A percentile compares a stretch with the other conserved stretches of the same genome.
These are phyloP conservation scores for Globisporangium paddicum DNA, from an alignment of 352 stramenopile species.

Conservation along the genomic window DNA sequence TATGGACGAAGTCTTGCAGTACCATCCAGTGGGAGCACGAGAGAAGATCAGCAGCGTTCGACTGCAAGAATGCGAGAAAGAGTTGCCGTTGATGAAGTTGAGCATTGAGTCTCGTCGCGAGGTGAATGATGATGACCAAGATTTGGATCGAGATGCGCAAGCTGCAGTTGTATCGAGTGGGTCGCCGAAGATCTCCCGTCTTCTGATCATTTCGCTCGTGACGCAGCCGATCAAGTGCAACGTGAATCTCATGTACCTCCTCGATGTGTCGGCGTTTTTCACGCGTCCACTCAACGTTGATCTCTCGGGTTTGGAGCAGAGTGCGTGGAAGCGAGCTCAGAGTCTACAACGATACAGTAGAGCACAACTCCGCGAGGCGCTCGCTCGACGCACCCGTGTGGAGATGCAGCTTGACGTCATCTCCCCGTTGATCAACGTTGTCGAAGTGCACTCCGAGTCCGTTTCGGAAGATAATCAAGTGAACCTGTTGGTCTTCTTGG, in stretches of 20 bases:
- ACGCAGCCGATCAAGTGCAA: constrained; percentile 81
- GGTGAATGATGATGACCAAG: constrained; percentile 14
- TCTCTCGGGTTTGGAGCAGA: constrained; percentile 64
- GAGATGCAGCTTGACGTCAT: constrained; percentile 76
- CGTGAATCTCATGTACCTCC: constrained; percentile 70
- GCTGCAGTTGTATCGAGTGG: constrained; percentile 1
- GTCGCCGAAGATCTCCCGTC: constrained; percentile 12
- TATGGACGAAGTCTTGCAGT: constrained; percentile 62
- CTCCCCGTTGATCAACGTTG: constrained; percentile 72
- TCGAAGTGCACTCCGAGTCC: constrained; percentile 37
- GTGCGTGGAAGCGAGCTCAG: constrained; percentile 67
- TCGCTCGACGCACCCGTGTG: constrained; percentile 66
- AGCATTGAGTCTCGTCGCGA: constrained; percentile 40
- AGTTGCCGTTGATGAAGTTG: constrained; percentile 65
- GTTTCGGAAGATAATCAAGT: constrained; percentile 26
- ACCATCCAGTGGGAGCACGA: constrained; percentile 48
- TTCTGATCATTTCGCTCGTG: constrained; percentile 60
- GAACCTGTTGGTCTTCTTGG: constrained; percentile 66
- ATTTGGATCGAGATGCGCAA: constrained; percentile 10
- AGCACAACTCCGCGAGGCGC: constrained; percentile 63
- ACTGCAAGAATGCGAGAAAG: constrained; percentile 59
- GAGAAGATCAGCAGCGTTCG: constrained; percentile 74
- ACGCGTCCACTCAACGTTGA: constrained; percentile 69
- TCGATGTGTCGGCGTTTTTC: constrained; percentile 66
- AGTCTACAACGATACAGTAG: constrained; percentile 73